Base-by-base conservation (phyloP, 2,329 filamentous ascomycete species). In the Botrytis byssoidea region DNA sequence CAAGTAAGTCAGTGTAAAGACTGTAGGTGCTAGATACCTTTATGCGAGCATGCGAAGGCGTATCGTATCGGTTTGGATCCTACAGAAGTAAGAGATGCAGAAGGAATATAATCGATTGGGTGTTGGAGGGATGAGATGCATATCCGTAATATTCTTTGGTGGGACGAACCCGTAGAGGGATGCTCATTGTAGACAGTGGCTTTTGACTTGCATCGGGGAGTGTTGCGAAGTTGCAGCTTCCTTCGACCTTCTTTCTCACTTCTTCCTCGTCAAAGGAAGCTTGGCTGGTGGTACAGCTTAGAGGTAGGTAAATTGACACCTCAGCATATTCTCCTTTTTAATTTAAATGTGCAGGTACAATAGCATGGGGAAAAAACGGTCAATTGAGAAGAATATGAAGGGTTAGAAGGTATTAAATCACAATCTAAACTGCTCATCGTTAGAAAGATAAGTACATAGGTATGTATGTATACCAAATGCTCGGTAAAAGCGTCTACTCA, bases 181-280 rank as follows among this genome's bases (percentile, higher is more conserved):
- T 66, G 44, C 44, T 67, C 35, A 10, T 67, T 37, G 22, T 67
- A 37, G 32, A 55, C 32, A 12, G 46, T 48, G 65, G 65, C 32
- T 66, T n/a, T 18, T 37, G 22, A 32, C 44, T 51, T 37, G 64
- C 44, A 66, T 66, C 29, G 16, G 37, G 60, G 37, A 64, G 42
- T 40, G 64, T 37, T 42, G 35, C 61, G 29, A 61, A 61, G 18
- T 65, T 65, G 16, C 64, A 67, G 42, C 42, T 67, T 67, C 44
- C 64, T 67, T 67, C 64, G 64, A 51, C 14, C 35, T 57, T 59
- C 35, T n/a, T 25, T 22, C n/a, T 8, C n/a, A n/a, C 25, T 40
- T 6, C n/a, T 48, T 69, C 48, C 35, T 59, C 20, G 35, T 40
- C 44, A 69, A 42, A 59, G 32, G 35, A 57, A 59, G 37, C 48